These are phyloP conservation scores for Aspergillus terreus DNA, from an alignment of 2,329 filamentous ascomycete genomes.

Conservation along the genomic window DNA sequence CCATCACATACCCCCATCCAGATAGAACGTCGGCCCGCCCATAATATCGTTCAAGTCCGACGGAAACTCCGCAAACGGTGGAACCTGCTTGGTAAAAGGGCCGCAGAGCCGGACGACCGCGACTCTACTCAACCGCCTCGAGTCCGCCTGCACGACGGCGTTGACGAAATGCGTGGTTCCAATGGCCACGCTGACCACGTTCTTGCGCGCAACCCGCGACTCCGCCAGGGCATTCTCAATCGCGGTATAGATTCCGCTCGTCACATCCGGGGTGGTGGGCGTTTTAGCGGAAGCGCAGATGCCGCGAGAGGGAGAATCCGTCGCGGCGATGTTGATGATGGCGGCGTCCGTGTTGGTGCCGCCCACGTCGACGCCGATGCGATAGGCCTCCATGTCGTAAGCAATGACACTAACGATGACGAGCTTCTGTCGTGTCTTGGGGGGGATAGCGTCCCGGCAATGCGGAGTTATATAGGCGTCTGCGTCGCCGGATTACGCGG, in stretches of 20 bases:
- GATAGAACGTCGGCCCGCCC: constrained; percentile 44
- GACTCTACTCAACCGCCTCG: constrained; percentile 48
- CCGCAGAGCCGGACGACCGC: constrained; percentile 51
- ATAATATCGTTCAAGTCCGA: constrained; percentile 43
- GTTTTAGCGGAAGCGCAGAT: constrained; percentile 34
- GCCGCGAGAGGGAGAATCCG: constrained; percentile 21
- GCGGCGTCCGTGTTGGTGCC: constrained; percentile 38
- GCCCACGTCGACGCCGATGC: constrained; percentile 44
- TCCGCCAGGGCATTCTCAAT: constrained; percentile 34
- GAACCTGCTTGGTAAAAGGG: constrained; percentile 47
- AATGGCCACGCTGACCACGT: constrained; percentile 46
- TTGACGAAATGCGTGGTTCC: constrained; percentile 54
- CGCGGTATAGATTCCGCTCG: constrained; percentile 38
- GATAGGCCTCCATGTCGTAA: constrained; percentile 24
- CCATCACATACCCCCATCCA: constrained; percentile 39
- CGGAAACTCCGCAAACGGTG: constrained; percentile 51
- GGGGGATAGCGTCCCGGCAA: background rate
- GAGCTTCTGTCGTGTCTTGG: background rate
- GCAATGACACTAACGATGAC: background rate
- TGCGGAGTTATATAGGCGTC: background rate
- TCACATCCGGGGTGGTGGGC: constrained; percentile 40
- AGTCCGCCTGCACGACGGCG: constrained; percentile 50
- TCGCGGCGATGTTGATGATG: constrained; percentile 25
- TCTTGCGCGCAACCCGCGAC: constrained; percentile 27
- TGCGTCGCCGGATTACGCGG: too few species aligned